Conservation (phyloP, 2,329 filamentous ascomycete genomes). For the Cadophora sp. region DNA sequence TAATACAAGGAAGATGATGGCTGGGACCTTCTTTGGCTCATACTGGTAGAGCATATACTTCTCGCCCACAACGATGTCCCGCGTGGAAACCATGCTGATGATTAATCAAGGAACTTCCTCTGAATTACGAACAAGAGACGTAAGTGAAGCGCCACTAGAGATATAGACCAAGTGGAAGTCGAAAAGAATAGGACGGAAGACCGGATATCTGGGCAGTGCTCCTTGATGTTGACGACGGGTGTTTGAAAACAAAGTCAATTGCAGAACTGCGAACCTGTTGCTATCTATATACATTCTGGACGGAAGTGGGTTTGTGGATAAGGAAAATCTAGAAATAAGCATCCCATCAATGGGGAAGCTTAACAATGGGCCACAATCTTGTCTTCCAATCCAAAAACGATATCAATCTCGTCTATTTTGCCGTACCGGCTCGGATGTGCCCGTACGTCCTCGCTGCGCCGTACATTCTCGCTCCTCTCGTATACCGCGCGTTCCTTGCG, state of each 20-base stretch:
- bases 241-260: background rate
- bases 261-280: background rate
- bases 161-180: background rate
- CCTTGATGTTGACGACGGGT: constrained; percentile 1
- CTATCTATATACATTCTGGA: constrained; percentile 11
- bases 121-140: background rate
- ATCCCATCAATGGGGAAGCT: background rate
- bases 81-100: constrained; percentile 2
- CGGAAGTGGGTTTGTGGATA: background rate
- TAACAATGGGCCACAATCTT: background rate
- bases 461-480: constrained; percentile 4
- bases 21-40: constrained; percentile 53
- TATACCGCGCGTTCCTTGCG: background rate
- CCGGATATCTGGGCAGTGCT: background rate
- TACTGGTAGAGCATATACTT: constrained; percentile 53
- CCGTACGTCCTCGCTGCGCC: background rate
- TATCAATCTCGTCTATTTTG: background rate
- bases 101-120: background rate
- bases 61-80: constrained; percentile 15
- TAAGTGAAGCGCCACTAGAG: background rate
- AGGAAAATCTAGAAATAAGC: background rate
- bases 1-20: constrained; percentile 51
- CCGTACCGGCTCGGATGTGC: background rate
- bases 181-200: background rate
- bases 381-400: background rate